A percentile compares a stretch with the other conserved stretches of the same genome.
Evolutionary conservation across 192 early-diverging fungal genomes (phyloP).

Genomic region (Coemansia furcata): DNA sequence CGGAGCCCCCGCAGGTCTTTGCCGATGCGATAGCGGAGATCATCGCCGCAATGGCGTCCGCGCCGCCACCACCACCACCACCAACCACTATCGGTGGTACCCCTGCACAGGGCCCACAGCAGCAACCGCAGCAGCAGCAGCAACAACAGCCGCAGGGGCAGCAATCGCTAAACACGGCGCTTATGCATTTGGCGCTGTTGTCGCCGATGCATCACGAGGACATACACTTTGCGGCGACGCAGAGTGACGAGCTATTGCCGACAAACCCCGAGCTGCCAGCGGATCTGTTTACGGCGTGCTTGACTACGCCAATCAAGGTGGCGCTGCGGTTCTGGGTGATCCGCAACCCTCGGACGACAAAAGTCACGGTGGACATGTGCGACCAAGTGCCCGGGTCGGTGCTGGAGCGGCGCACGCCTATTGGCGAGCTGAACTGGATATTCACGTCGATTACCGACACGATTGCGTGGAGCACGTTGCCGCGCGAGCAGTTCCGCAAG

Average conservation of each 20-base stretch:
- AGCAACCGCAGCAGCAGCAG: no score
- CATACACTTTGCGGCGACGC: slow-evolving; percentile 93
- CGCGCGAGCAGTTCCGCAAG: slow-evolving; percentile 83
- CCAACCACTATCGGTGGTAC: background rate
- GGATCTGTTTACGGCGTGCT: slow-evolving; percentile 93
- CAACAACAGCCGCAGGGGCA: slow-evolving; percentile 15
- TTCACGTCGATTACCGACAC: slow-evolving; percentile 98
- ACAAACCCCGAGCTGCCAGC: slow-evolving; percentile 93
- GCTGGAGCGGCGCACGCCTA: slow-evolving; percentile 87
- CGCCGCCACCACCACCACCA: background rate
- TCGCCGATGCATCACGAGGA: slow-evolving; percentile 62
- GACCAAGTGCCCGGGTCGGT: slow-evolving; percentile 77
- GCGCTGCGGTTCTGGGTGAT: slow-evolving; percentile 89
- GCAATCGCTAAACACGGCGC: slow-evolving; percentile 24
- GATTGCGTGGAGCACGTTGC: slow-evolving; percentile 94
- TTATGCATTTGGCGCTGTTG: slow-evolving; percentile 47
- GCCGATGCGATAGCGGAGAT: slow-evolving; percentile 16
- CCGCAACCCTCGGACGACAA: slow-evolving; percentile 70
- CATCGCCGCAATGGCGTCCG: slow-evolving; percentile 20
- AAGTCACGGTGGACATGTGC: slow-evolving; percentile 69
- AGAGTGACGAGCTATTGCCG: slow-evolving; percentile 80
- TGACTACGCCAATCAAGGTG: slow-evolving; percentile 95
- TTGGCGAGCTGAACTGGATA: slow-evolving; percentile 99
- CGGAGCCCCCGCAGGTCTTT: background rate
- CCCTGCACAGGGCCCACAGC: background rate